Conservation (phyloP, 2,329 filamentous ascomycete genomes). For the Didymella sp. region DNA sequence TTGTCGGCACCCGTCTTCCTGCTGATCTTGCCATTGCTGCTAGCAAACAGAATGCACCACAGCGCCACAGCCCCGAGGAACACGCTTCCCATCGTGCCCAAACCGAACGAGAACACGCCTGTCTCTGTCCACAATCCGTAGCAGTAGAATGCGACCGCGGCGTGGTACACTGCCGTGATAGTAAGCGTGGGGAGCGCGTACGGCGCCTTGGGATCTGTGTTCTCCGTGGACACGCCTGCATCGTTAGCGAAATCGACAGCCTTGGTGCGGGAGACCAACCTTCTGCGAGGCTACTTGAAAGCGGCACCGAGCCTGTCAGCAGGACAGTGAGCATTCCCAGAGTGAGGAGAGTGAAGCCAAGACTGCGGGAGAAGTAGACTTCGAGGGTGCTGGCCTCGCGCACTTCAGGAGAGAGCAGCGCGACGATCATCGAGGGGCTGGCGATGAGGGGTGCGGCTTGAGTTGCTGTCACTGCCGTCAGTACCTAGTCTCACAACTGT, state of each 20-base stretch:
- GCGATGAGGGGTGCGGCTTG: conserved; percentile 63
- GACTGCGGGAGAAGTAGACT: conserved; percentile 74
- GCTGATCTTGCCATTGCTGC: conserved; percentile 63
- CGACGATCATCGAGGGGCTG: conserved; percentile 67
- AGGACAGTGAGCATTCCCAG: conserved; percentile 70
- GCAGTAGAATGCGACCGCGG: conserved; percentile 60
- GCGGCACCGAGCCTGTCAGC: conserved; percentile 73
- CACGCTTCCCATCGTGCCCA: conserved; percentile 66
- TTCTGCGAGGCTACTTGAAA: conserved; percentile 59
- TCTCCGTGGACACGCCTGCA: conserved; percentile 46
- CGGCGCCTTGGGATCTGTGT: conserved; percentile 48
- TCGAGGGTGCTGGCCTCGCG: conserved; percentile 66
- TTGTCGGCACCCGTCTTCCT: conserved; percentile 71
- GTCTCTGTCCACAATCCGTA: conserved; percentile 70
- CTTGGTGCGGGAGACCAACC: conserved; percentile 22
- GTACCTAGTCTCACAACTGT: neutral
- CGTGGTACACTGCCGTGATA: conserved; percentile 72
- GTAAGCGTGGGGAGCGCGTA: conserved; percentile 69
- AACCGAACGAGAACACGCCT: conserved; percentile 63
- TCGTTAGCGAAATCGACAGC: neutral
- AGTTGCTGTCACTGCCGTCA: conserved; percentile 37
- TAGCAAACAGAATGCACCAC: conserved; percentile 69
- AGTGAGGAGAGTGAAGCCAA: conserved; percentile 71
- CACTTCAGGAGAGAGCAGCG: conserved; percentile 64
- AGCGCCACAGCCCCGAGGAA: conserved; percentile 67